Evolutionary conservation across 2,329 filamentous ascomycete species (phyloP).

Genomic region (Aspergillus sp.): DNA sequence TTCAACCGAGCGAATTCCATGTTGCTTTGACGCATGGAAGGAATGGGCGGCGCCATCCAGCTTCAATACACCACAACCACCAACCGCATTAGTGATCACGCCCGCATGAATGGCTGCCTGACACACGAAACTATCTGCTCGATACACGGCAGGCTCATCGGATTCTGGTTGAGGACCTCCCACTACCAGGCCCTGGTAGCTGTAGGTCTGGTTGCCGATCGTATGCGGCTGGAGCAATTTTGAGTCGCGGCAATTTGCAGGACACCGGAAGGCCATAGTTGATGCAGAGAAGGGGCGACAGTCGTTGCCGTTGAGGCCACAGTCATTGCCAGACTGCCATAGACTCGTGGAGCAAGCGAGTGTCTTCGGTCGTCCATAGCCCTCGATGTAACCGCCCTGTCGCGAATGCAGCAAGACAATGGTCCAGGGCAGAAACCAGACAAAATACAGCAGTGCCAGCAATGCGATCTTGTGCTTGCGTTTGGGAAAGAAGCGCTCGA

Average conservation of each 20-base stretch:
- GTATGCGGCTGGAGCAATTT: constrained; percentile 53
- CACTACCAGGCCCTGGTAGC: constrained; percentile 55
- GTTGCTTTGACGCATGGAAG: constrained; percentile 64
- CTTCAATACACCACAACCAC: constrained; percentile 79
- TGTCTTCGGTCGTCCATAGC: constrained; percentile 48
- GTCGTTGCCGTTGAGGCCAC: constrained; percentile 57
- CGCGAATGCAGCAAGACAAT: constrained; percentile 48
- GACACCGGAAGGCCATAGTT: constrained; percentile 58
- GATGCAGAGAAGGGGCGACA: constrained; percentile 57
- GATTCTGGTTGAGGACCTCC: constrained; percentile 48
- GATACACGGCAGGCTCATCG: constrained; percentile 63
- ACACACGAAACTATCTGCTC: constrained; percentile 87
- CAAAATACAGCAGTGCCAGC: constrained; percentile 45
- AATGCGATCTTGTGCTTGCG: constrained; percentile 47
- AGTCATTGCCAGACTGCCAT: constrained; percentile 51
- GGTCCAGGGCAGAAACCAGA: constrained; percentile 52
- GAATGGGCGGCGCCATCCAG: constrained; percentile 68
- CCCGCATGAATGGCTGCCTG: constrained; percentile 82
- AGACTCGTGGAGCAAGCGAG: constrained; percentile 50
- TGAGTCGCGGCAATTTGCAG: constrained; percentile 53
- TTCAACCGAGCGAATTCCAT: constrained; percentile 73
- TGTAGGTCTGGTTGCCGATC: constrained; percentile 54
- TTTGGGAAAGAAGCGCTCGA: constrained; percentile 50
- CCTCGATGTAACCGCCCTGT: constrained; percentile 50
- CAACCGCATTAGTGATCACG: constrained; percentile 67